Evolutionary conservation across 345 rosid genomes (phyloP).

Genomic region (Camelina hispida): DNA sequence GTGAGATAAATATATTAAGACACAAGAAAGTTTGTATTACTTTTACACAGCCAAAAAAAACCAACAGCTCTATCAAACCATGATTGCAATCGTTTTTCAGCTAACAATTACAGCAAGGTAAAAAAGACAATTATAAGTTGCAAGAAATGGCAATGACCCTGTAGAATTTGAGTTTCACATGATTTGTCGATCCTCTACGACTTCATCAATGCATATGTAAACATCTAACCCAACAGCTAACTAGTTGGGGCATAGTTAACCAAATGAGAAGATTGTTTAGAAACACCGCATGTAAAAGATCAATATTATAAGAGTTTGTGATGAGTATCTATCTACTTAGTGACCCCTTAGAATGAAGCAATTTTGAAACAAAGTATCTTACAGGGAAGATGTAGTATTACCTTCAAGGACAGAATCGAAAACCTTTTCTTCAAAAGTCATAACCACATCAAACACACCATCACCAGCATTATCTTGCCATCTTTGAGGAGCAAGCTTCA

Average conservation of each 20-base stretch:
- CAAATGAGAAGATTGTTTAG: background rate
- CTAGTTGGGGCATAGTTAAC: background rate
- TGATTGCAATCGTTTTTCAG: background rate
- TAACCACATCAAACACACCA: slow-evolving; percentile 79
- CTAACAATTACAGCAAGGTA: background rate
- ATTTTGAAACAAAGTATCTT: too few species aligned
- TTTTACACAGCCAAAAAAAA: background rate
- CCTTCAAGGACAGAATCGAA: slow-evolving; percentile 92
- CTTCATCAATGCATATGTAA: background rate
- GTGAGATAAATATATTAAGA: background rate
- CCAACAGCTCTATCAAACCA: slow-evolving; percentile 6
- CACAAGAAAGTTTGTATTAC: background rate
- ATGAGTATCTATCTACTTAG: background rate
- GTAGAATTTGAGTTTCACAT: background rate
- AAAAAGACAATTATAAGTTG: background rate
- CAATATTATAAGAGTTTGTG: too few species aligned
- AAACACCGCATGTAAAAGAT: too few species aligned
- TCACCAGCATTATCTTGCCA: slow-evolving; percentile 96
- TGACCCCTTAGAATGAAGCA: background rate
- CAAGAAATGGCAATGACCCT: background rate
- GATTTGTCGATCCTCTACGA: background rate
- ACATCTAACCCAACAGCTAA: background rate
- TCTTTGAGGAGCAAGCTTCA: slow-evolving; percentile 88
- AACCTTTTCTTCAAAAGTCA: slow-evolving; percentile 92
- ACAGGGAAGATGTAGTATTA: background rate